phyloP scores from a whole-genome alignment of 106 monocot genomes.

The Apostasia shenzhenica region DNA sequence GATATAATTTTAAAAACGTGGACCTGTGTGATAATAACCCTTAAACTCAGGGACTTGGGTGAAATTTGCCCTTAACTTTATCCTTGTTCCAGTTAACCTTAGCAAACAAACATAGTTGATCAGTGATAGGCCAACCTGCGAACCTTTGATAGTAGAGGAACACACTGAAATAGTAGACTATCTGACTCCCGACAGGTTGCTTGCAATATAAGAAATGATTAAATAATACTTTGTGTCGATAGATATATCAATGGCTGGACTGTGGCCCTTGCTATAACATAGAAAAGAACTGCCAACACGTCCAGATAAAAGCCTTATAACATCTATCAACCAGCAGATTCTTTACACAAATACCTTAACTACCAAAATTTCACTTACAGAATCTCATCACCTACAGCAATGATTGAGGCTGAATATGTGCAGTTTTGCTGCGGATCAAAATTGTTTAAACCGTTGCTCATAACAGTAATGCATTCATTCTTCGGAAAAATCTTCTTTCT shows the following conservation, averaged over 20 bases:
- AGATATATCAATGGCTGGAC: background rate
- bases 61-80: too few relatives aligned
- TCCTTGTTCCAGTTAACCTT: too few relatives aligned
- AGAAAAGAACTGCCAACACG: background rate
- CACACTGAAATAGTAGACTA: too few relatives aligned
- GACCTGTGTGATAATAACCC: too few relatives aligned
- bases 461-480: conserved; percentile 16
- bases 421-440: conserved; percentile 13
- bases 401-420: conserved; percentile 63
- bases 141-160: too few relatives aligned
- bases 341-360: background rate
- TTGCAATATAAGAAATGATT: background rate
- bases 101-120: too few relatives aligned
- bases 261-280: background rate
- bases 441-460: conserved; percentile 50
- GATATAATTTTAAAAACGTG: too few relatives aligned
- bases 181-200: too few relatives aligned
- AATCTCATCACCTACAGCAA: conserved; percentile 92
- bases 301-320: background rate
- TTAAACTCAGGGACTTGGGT: too few relatives aligned
- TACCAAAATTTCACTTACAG: conserved; percentile 60
- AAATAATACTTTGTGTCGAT: background rate
- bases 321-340: background rate
- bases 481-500: conserved; percentile 45
- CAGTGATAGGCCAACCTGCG: too few relatives aligned